These are phyloP conservation scores for Cladophialophora carrionii DNA, from an alignment of 2,329 filamentous ascomycete species.

Conservation along the genomic window DNA sequence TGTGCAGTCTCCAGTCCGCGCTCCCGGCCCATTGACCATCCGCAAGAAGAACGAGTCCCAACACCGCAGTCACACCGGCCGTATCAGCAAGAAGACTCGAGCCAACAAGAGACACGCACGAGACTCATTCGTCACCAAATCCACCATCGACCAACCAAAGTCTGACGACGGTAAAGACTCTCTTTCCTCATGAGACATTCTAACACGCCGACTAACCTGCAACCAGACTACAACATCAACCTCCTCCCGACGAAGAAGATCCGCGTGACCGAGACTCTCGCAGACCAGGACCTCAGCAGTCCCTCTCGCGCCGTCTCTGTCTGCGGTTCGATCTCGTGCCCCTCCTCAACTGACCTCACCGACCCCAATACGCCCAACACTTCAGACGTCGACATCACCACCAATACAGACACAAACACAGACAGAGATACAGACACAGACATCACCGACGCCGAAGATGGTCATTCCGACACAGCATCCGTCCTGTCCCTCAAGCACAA, in stretches of 20 bases:
- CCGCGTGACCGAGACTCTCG: conserved; percentile 17
- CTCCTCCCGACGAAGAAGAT: conserved; percentile 27
- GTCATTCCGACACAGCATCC: conserved; percentile 4
- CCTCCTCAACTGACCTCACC: neutral
- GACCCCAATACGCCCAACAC: neutral
- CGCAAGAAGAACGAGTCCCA: conserved; percentile 14
- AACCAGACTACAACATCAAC: conserved; percentile 24
- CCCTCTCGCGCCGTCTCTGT: conserved; percentile 21
- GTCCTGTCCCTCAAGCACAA: conserved; percentile 13
- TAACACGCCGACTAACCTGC: neutral
- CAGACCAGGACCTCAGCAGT: conserved; percentile 18
- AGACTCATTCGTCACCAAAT: conserved; percentile 27
- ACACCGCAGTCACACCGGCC: neutral
- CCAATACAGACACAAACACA: neutral
- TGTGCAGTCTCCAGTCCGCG: conserved; percentile 9
- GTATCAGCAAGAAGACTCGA: conserved; percentile 7
- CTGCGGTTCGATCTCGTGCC: conserved; percentile 14
- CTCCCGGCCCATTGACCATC: conserved; percentile 14
- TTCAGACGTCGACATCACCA: neutral
- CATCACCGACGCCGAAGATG: conserved; percentile 7
- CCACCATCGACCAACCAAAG: conserved; percentile 8
- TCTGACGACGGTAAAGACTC: conserved; percentile 17
- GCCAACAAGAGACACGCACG: conserved; percentile 25
- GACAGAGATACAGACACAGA: neutral
- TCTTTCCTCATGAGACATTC: neutral